Evolutionary conservation across 1,139 yeast genomes (phyloP).

Genomic region (Yamadazyma atlantica): DNA sequence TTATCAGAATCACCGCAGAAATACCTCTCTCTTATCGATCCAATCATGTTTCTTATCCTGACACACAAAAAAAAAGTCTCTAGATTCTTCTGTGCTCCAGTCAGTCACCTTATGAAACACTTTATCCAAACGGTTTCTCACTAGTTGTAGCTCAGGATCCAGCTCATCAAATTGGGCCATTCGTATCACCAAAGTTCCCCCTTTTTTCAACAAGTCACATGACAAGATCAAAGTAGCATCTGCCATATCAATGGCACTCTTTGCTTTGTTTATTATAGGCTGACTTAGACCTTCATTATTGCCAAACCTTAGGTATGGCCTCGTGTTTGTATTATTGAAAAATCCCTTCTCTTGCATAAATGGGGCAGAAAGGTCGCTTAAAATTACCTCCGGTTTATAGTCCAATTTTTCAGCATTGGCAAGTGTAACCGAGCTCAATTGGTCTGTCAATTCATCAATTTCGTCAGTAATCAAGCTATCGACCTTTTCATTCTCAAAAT

Average conservation of each 20-base stretch:
- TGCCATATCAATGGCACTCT: constrained; percentile 61
- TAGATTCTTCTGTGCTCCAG: constrained; percentile 18
- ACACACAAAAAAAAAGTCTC: constrained; percentile 74
- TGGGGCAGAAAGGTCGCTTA: constrained; percentile 89
- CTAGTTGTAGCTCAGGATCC: constrained; percentile 54
- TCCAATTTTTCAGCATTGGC: constrained; percentile 9
- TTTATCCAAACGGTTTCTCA: constrained; percentile 55
- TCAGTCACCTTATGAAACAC: constrained; percentile 57
- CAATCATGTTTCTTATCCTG: constrained; percentile 39
- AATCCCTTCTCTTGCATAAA: constrained; percentile 63
- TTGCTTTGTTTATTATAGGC: constrained; percentile 25
- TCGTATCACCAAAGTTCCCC: constrained; percentile 75
- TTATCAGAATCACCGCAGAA: constrained; percentile 6
- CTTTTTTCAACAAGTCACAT: constrained; percentile 62
- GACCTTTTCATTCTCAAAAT: constrained; percentile 28
- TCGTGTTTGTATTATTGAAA: constrained; percentile 72
- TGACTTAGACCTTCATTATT: constrained; percentile 27
- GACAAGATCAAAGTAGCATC: constrained; percentile 86
- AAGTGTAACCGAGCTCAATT: background rate
- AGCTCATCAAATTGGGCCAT: constrained; percentile 56
- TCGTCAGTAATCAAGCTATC: constrained; percentile 21
- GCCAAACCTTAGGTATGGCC: constrained; percentile 52
- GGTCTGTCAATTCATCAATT: constrained; percentile 16
- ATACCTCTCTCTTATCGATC: constrained; percentile 52
- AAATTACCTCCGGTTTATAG: constrained; percentile 52